These are phyloP conservation scores for Ligustrum vulgare DNA, from an alignment of 257 asterid species.

Conservation along the genomic window DNA sequence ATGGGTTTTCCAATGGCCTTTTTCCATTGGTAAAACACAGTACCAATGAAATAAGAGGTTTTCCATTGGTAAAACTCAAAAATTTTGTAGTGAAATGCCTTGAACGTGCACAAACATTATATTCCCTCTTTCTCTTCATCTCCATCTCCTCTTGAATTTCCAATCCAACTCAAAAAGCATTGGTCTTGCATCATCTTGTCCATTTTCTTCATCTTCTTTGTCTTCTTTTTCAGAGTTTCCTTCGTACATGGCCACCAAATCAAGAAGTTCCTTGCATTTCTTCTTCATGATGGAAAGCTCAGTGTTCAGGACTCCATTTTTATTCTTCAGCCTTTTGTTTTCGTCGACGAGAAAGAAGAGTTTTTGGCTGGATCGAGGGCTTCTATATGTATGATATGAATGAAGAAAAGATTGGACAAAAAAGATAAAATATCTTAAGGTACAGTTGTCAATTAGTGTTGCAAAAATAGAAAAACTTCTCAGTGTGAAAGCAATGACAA, in stretches of 20 bases:
- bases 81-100: not conserved
- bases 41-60: too few relatives aligned
- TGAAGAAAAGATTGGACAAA: too few relatives aligned
- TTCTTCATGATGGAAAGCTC: conserved; percentile 66
- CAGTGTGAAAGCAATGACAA: too few relatives aligned
- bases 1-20: too few relatives aligned
- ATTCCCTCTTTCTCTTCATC: conserved; percentile 58
- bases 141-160: conserved; percentile 53
- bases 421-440: too few relatives aligned
- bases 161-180: conserved; percentile 76
- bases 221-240: not conserved
- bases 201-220: conserved; percentile 19
- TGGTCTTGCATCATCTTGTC: conserved; percentile 38
- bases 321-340: conserved; percentile 70
- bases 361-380: too few relatives aligned
- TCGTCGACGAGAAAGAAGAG: conserved; percentile 75
- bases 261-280: conserved; percentile 74
- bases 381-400: too few relatives aligned
- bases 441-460: too few relatives aligned
- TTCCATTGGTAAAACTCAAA: too few relatives aligned
- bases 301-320: conserved; percentile 59
- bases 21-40: too few relatives aligned
- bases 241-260: conserved; percentile 46
- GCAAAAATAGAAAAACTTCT: too few relatives aligned
- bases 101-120: conserved; percentile 26